Evolutionary conservation across 352 stramenopile species (phyloP).

Genomic region (Pythium phragmitis): DNA sequence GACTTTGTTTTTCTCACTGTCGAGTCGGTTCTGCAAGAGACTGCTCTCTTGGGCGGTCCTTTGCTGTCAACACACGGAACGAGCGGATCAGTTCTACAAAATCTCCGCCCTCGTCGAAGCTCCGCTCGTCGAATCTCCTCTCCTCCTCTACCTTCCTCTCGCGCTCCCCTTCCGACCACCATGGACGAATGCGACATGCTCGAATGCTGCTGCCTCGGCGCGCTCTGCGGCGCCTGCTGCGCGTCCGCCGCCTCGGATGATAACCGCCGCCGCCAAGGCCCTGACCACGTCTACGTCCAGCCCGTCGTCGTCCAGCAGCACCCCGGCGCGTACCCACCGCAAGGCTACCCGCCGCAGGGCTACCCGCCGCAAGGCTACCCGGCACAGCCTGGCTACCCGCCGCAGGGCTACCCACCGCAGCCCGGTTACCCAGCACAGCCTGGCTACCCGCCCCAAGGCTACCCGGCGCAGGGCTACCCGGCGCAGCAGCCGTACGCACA

Average conservation of each 20-base stretch:
- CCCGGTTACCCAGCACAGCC: conserved; percentile 31
- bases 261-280: conserved; percentile 34
- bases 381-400: conserved; percentile 22
- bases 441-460: conserved; percentile 26
- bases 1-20: conserved; percentile 17
- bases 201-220: conserved; percentile 75
- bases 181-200: conserved; percentile 81
- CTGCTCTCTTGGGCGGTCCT: conserved; percentile 1
- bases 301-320: conserved; percentile 51
- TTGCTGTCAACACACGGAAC: neutral
- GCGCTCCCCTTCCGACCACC: neutral
- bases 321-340: conserved; percentile 37
- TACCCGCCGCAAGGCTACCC: conserved; percentile 50
- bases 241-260: conserved; percentile 38
- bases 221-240: conserved; percentile 75
- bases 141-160: neutral
- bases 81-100: conserved; percentile 4
- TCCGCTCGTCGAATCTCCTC: neutral
- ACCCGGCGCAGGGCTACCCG: conserved; percentile 21
- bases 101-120: neutral
- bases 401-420: conserved; percentile 16
- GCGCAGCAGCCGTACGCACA: conserved; percentile 24
- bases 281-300: conserved; percentile 71
- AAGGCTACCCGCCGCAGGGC: conserved; percentile 36
- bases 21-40: conserved; percentile 9